phyloP scores from a whole-genome alignment of 352 stramenopile genomes.

The Pythium pyrilobum region DNA sequence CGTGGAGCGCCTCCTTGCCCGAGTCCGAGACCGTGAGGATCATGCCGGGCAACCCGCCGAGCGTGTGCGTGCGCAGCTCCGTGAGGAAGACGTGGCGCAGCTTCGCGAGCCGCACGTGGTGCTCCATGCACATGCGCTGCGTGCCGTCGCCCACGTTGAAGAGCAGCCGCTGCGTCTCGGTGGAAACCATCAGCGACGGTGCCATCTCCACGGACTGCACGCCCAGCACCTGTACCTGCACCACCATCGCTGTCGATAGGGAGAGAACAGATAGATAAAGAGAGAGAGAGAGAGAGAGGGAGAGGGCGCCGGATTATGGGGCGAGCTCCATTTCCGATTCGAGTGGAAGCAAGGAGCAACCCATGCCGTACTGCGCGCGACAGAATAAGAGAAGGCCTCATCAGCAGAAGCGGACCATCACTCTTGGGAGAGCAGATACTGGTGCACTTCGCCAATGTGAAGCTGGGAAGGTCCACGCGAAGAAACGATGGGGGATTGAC shows the following conservation, averaged over 20 bases:
- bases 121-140: conserved; percentile 90
- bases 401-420: no score
- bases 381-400: no score
- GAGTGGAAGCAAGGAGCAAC: no score
- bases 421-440: no score
- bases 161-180: conserved; percentile 59
- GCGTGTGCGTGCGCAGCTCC: conserved; percentile 64
- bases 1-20: conserved; percentile 61
- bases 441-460: no score
- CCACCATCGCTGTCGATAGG: conserved; percentile 50
- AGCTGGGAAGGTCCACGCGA: no score
- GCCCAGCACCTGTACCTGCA: conserved; percentile 74
- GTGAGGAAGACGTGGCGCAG: conserved; percentile 83
- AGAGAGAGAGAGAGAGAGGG: no score
- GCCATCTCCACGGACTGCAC: conserved; percentile 69
- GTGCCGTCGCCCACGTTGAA: conserved; percentile 90
- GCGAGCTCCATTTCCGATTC: no score
- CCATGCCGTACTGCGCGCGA: no score
- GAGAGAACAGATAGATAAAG: no score
- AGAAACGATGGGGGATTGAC: no score
- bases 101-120: conserved; percentile 84
- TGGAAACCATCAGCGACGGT: conserved; percentile 65
- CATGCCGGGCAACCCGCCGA: conserved; percentile 85
- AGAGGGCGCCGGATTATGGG: no score
- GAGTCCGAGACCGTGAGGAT: conserved; percentile 87